These are phyloP conservation scores for Pharnaceum exiguum DNA, from an alignment of 148 eudicot species.

Conservation along the genomic window DNA sequence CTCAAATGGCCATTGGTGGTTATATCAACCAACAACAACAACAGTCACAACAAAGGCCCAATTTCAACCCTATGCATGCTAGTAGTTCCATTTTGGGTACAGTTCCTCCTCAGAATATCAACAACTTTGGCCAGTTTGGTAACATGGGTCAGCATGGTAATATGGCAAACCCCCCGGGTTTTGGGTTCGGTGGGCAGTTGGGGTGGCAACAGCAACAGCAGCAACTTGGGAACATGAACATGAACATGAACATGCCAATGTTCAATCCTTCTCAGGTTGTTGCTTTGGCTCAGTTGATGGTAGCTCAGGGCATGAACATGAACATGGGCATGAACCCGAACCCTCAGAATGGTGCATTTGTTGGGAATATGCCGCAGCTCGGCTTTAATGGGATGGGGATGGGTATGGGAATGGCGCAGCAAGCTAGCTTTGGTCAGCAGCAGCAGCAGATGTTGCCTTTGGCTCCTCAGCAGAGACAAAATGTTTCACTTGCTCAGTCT, in stretches of 20 bases:
- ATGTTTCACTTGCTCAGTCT: slow-evolving; percentile 24
- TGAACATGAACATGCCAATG: slow-evolving; percentile 19
- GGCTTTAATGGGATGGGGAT: slow-evolving; percentile 30
- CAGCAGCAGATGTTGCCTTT: no score
- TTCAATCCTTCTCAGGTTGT: slow-evolving; percentile 30
- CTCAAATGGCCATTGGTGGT: slow-evolving; percentile 18
- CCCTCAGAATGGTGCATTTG: slow-evolving; percentile 36
- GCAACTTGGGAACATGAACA: slow-evolving; percentile 26
- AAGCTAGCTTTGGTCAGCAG: slow-evolving; percentile 30
- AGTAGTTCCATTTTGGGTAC: slow-evolving; percentile 18
- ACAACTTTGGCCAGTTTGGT: slow-evolving; percentile 15
- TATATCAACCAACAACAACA: no score
- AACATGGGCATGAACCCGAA: no score
- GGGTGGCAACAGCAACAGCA: slow-evolving; percentile 35
- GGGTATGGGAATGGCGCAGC: no score
- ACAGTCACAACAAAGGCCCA: no score
- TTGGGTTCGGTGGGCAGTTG: slow-evolving; percentile 30
- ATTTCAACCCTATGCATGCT: slow-evolving; percentile 21
- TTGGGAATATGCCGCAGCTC: slow-evolving; percentile 35
- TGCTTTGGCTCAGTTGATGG: slow-evolving; percentile 30
- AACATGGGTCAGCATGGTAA: slow-evolving; percentile 15
- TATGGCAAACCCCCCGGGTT: slow-evolving; percentile 6
- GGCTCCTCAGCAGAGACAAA: slow-evolving; percentile 30
- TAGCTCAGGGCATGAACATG: slow-evolving; percentile 37
- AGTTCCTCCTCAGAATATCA: slow-evolving; percentile 16